These are phyloP conservation scores for Amanita inopinata DNA, from an alignment of 768 basidiomycete species.

Conservation along the genomic window DNA sequence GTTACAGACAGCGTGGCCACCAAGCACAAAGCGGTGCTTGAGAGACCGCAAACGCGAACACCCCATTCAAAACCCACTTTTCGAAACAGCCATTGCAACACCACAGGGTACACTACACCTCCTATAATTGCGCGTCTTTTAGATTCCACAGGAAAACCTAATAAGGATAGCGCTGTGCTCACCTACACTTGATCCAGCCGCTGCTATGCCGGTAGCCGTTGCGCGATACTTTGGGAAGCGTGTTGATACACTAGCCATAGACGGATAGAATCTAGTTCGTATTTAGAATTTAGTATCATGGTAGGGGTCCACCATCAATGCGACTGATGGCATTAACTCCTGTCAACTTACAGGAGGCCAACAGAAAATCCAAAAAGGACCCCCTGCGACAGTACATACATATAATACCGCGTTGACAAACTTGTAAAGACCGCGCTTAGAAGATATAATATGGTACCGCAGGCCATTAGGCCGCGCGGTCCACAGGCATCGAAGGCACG, in stretches of 20 bases:
- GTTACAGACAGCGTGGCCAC: conserved; percentile 39
- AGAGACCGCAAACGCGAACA: conserved; percentile 45
- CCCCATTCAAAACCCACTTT: conserved; percentile 53
- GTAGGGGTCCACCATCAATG: not conserved
- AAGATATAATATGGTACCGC: conserved; percentile 39
- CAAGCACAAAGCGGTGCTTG: conserved; percentile 37
- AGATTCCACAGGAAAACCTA: not conserved
- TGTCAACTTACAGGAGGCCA: conserved; percentile 45
- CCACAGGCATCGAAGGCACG: conserved; percentile 52
- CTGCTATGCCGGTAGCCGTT: conserved; percentile 61
- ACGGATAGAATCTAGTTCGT: conserved; percentile 54
- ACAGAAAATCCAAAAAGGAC: conserved; percentile 56
- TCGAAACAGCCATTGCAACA: conserved; percentile 48
- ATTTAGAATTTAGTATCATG: conserved; percentile 9
- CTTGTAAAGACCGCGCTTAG: conserved; percentile 53
- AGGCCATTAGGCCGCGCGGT: conserved; percentile 40
- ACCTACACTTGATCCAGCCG: conserved; percentile 64
- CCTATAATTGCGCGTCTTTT: conserved; percentile 27
- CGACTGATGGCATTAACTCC: conserved; percentile 3
- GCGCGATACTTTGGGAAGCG: conserved; percentile 57
- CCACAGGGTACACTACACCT: conserved; percentile 60
- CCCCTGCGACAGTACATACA: conserved; percentile 56
- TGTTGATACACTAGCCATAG: conserved; percentile 56
- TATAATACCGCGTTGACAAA: conserved; percentile 44
- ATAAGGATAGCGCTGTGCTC: conserved; percentile 10